phyloP scores from a whole-genome alignment of 768 basidiomycete species.

The Termitomyces sp. region DNA sequence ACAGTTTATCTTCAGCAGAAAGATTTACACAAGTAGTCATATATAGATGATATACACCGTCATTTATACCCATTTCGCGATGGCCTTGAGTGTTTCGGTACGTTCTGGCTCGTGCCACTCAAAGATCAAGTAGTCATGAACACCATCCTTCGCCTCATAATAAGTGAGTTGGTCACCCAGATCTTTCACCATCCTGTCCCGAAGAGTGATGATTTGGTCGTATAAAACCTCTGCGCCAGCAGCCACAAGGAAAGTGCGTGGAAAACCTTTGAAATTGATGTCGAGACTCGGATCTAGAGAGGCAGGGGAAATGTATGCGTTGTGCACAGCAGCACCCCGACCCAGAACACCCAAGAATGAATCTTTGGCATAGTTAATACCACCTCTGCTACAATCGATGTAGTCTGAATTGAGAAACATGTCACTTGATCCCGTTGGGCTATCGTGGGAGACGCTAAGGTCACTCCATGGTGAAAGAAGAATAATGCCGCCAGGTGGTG shows the following conservation, averaged over 20 bases:
- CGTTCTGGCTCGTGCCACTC: constrained; percentile 52
- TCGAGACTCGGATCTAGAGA: constrained; percentile 33
- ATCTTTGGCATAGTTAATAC: constrained; percentile 26
- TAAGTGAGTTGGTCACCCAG: constrained; percentile 46
- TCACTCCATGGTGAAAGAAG: constrained; percentile 60
- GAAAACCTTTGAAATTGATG: constrained; percentile 52
- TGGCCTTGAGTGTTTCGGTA: constrained; percentile 40
- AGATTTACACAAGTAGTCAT: background rate
- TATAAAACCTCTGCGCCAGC: constrained; percentile 57
- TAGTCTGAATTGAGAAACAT: constrained; percentile 34
- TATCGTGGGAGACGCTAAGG: constrained; percentile 35
- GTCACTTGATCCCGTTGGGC: constrained; percentile 33
- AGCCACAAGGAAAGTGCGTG: constrained; percentile 54
- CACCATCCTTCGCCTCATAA: constrained; percentile 45
- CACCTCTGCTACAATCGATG: constrained; percentile 17
- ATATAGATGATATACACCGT: background rate
- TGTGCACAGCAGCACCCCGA: constrained; percentile 38
- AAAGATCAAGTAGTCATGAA: constrained; percentile 55
- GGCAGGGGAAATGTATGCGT: constrained; percentile 59
- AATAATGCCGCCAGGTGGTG: constrained; percentile 45
- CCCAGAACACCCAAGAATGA: constrained; percentile 50
- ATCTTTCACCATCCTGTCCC: constrained; percentile 47
- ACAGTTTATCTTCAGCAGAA: background rate
- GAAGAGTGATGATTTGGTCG: constrained; percentile 47
- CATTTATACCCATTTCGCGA: constrained; percentile 43